Evolutionary conservation across 805 yeast species (phyloP).

Genomic region (Scheffersomyces lignosus): DNA sequence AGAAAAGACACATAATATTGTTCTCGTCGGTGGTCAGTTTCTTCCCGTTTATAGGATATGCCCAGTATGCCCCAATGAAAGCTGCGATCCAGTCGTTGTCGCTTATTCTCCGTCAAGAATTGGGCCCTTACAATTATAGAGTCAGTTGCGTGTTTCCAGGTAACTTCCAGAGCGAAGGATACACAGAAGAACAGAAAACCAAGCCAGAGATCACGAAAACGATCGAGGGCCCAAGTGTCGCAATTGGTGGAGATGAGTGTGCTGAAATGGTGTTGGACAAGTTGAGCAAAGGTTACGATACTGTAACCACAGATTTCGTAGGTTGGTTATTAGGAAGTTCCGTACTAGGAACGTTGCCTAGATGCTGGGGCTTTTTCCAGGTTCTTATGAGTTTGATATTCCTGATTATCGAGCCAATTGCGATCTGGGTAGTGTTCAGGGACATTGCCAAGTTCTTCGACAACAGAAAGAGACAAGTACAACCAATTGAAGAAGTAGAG

Average conservation of each 20-base stretch:
- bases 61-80: slow-evolving; percentile 87
- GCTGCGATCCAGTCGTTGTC: slow-evolving; percentile 78
- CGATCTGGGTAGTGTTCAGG: slow-evolving; percentile 47
- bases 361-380: slow-evolving; percentile 54
- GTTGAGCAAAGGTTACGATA: slow-evolving; percentile 65
- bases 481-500: neutral
- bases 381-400: slow-evolving; percentile 34
- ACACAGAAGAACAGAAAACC: slow-evolving; percentile 70
- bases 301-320: slow-evolving; percentile 76
- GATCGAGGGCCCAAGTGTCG: slow-evolving; percentile 82
- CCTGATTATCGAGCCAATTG: slow-evolving; percentile 53
- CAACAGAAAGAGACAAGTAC: slow-evolving; percentile 17
- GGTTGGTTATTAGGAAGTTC: slow-evolving; percentile 78
- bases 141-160: slow-evolving; percentile 86
- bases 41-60: slow-evolving; percentile 88
- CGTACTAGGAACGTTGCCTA: slow-evolving; percentile 68
- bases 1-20: slow-evolving; percentile 58
- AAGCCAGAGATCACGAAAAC: slow-evolving; percentile 81
- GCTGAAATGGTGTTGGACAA: slow-evolving; percentile 57
- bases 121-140: slow-evolving; percentile 61
- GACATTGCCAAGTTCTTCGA: slow-evolving; percentile 54
- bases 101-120: slow-evolving; percentile 79
- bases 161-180: slow-evolving; percentile 88
- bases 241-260: slow-evolving; percentile 68
- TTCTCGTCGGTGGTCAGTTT: slow-evolving; percentile 77